phyloP scores from a whole-genome alignment of 352 stramenopile genomes.

The Pythium brachiatum region DNA sequence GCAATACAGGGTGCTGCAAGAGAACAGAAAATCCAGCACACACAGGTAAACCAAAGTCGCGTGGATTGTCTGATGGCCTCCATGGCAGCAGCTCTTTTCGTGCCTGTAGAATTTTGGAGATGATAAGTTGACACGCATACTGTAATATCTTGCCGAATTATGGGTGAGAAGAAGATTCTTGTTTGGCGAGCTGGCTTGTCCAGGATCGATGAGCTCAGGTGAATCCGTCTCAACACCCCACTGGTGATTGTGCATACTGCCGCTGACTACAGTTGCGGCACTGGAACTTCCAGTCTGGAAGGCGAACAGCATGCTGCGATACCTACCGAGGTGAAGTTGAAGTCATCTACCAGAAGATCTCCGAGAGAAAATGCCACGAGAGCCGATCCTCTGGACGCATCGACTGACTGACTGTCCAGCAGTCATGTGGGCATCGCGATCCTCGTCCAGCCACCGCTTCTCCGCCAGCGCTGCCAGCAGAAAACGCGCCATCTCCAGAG shows the following conservation, averaged over 20 bases:
- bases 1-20: no score
- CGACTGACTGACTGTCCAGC: neutral
- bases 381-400: neutral
- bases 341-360: neutral
- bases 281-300: no score
- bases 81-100: no score
- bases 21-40: no score
- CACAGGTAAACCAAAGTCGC: no score
- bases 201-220: no score
- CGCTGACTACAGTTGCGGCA: no score
- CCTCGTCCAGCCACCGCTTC: neutral
- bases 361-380: neutral
- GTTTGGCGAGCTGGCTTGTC: neutral
- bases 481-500: neutral
- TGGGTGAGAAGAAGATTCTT: neutral
- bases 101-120: no score
- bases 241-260: neutral
- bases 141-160: no score
- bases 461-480: neutral
- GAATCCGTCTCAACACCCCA: neutral
- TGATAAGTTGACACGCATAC: no score
- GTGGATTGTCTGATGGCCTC: no score
- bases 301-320: neutral
- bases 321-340: neutral
- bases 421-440: conserved; percentile 1